Evolutionary conservation across 352 stramenopile species (phyloP).

Genomic region (Globisporangium splendens): DNA sequence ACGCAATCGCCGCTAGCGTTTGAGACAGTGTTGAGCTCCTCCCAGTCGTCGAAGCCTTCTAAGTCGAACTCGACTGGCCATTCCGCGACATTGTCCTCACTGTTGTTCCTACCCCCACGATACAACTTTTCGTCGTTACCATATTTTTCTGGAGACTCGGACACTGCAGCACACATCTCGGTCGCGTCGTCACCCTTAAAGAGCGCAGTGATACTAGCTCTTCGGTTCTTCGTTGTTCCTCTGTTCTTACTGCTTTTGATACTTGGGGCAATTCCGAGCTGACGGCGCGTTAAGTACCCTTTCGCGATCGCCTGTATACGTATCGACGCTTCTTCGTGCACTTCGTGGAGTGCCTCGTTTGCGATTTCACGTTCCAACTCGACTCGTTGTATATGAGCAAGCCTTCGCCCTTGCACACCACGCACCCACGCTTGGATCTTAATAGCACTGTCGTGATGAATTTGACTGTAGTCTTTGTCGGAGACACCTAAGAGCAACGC

Average conservation of each 20-base stretch:
- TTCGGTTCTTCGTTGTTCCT: conserved; percentile 1
- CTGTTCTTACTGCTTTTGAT: background rate
- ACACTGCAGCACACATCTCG: background rate
- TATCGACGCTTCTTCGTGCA: conserved; percentile 9
- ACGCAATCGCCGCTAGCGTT: conserved; percentile 22
- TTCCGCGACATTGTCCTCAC: conserved; percentile 20
- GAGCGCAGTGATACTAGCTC: conserved; percentile 4
- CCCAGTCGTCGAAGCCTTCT: conserved; percentile 44
- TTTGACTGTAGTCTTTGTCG: background rate
- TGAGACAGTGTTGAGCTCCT: conserved; percentile 36
- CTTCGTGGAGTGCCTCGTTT: conserved; percentile 10
- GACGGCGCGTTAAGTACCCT: conserved; percentile 4
- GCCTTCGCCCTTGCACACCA: conserved; percentile 5
- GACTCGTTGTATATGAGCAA: background rate
- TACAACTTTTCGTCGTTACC: background rate
- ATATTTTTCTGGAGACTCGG: background rate
- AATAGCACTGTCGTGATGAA: background rate
- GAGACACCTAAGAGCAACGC: background rate
- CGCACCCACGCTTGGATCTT: conserved; percentile 14
- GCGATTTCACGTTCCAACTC: conserved; percentile 11
- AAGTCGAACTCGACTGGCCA: conserved; percentile 61
- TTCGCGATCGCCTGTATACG: conserved; percentile 13
- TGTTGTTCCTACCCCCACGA: background rate
- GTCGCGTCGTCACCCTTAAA: background rate
- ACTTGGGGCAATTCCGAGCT: background rate